Evolutionary conservation across 2,329 filamentous ascomycete species (phyloP), one percentile per base, ranked within the genome.

Genomic region (Cladosporium oxysporum): DNA sequence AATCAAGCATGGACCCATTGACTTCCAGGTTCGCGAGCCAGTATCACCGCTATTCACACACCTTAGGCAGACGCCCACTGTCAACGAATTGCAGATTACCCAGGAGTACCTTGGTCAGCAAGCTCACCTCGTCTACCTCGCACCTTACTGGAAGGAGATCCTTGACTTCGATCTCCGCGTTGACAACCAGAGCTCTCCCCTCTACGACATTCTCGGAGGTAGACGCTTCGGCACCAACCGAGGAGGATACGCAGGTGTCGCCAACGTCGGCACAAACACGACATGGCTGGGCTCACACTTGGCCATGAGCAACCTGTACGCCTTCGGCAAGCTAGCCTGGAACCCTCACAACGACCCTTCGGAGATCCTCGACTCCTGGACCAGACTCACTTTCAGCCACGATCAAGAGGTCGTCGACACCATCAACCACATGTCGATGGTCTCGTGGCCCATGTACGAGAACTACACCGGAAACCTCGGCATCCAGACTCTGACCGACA

Each of bases 61-160:
- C 55, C 71, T 85, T 7, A 74, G 71, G 49, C 74, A 83, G 4
- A 84, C 82, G 0, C 82, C 75, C 55, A 78, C 75, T 3, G 86
- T 87, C 0, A 86, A 91, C 44, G 89, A 91, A 74, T 79, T 91
- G 1, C 83, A 91, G 72, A 82, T 91, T 21, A 83, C 84, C 0
- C 89, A 90, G 71, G 89, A 91, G 71, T 91, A 91, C 70, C 81
- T 91, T 0, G 89, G 89, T 0, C 89, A 91, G 73, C 88, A 91
- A 72, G 84, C 81, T 28, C 89, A 91, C 72, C 75, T 91, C 1
- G 87, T 91, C 0, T 91, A 91, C 70, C 78, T 90, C 0, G 81
- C 88, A 1, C 88, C 89, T 0, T 77, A 91, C 14, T 92, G 90
- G 90, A 87, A 88, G 74, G 85, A 84, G 2, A 81, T 91, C 8